These are phyloP conservation scores for Lactifluus subvellereus DNA, from an alignment of 768 basidiomycete species.

Conservation along the genomic window DNA sequence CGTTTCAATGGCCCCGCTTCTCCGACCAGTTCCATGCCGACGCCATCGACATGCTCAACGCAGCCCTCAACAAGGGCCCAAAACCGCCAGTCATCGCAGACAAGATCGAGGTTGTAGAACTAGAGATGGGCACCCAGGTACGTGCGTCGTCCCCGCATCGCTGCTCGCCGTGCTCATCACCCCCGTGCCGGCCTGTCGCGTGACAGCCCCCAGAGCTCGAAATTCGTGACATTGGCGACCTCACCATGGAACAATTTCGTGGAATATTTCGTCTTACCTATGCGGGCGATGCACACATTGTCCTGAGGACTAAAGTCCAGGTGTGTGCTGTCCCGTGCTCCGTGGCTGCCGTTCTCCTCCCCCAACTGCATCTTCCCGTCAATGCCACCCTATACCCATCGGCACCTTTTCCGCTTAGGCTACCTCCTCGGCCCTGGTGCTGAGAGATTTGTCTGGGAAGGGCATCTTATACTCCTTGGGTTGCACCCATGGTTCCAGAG, in stretches of 20 bases:
- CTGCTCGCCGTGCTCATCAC: background rate
- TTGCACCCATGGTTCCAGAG: too few relatives aligned
- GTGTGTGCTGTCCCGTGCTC: constrained; percentile 36
- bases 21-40: constrained; percentile 94
- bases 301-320: constrained; percentile 89
- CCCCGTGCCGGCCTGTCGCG: constrained; percentile 2
- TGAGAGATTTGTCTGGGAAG: background rate
- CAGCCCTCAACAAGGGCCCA: constrained; percentile 94
- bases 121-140: constrained; percentile 99
- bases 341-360: background rate
- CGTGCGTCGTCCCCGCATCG: constrained; percentile 20
- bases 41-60: constrained; percentile 95
- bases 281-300: constrained; percentile 83
- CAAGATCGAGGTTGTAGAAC: constrained; percentile 93
- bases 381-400: background rate
- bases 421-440: background rate
- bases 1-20: constrained; percentile 96
- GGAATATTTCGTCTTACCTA: constrained; percentile 97
- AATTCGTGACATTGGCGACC: constrained; percentile 94
- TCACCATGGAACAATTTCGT: constrained; percentile 91
- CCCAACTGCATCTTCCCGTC: background rate
- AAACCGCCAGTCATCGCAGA: constrained; percentile 98
- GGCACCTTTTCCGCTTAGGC: background rate
- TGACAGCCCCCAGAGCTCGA: constrained; percentile 91
- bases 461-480: too few relatives aligned